Evolutionary conservation across 805 yeast species (phyloP), one percentile per base, ranked within the genome.

Genomic region (Starmerella stigmatis): DNA sequence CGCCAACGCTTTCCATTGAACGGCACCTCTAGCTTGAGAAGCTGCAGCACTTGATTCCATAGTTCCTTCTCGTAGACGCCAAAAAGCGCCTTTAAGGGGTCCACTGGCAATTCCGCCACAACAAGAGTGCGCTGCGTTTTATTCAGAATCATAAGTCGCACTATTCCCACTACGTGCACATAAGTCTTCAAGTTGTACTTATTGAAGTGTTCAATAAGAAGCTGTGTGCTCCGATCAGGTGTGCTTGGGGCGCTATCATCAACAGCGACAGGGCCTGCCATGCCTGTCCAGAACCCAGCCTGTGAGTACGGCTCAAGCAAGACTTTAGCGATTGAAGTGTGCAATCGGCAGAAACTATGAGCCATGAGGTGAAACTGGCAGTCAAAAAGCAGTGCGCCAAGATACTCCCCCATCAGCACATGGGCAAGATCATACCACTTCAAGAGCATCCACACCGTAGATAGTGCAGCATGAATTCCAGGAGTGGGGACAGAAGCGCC

Each of bases 1-100:
- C 86, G 79, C 98, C 98, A 89, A 62, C 88, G 86, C 48, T 92
- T 78, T 16, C 96, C 96, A 57, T 85, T 88, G 64, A 81, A 85
- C 0, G 96, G 95, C 1, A 86, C 78, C 41, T 86, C 71, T 50
- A 82, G 78, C 60, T 84, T 86, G 48, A 88, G 67, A 1, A 83
- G 72, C 57, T 78, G 79, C 55, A 88, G 66, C 3, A 83, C 76
- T 1, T 94, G 88, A 41, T 68, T 68, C 64, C 82, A 79, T 20
- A 86, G 61, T 9, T 72, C 71, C 20, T 66, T 59, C 56, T 83
- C 85, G 58, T 77, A 79, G 35, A 86, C 69, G 4, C 73, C 65
- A 39, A 73, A 64, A 5, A 83, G 62, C 54, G 74, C 71, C 52
- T 81, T 74, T 47, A 81, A 67, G 4, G 73, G 61, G 16, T 76